Base-by-base conservation (phyloP, 352 stramenopile species). In the Globisporangium okanoganense region DNA sequence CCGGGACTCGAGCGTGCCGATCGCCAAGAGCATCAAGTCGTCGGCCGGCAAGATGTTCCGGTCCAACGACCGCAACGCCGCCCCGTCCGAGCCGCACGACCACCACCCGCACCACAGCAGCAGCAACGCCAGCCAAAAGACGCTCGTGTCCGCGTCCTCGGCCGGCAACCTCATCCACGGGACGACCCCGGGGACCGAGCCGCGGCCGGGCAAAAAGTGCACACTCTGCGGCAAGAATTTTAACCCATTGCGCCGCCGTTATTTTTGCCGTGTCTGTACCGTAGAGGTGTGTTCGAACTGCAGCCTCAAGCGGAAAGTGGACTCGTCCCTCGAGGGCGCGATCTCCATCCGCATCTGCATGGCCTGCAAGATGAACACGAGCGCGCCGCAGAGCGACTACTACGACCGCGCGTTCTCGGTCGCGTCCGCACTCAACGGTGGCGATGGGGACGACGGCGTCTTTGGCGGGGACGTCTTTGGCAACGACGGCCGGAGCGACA, bases 301-400 rank as follows among this genome's bases (percentile, higher is more conserved):
- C n/a, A n/a, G n/a, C n/a, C n/a, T n/a, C n/a, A n/a, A n/a, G n/a
- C n/a, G n/a, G n/a, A n/a, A n/a, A n/a, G n/a, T n/a, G n/a, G n/a
- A n/a, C n/a, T n/a, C n/a, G n/a, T 62, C 40, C 25, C 64, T 78
- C 14, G 69, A 78, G n/a, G 72, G 68, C 48, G 44, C 61, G 4
- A 64, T 67, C 50, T 82, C 71, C 33, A 70, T 73, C 55, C 82
- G 82, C 38, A 71, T 91, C 41, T 94, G 85, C 62, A 82, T 92
- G 58, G 79, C 71, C 61, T 94, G 85, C 74, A 93, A 90, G 59
- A 73, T 90, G 61, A 85, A 76, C 61, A 73, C 79, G 20, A 75
- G 44, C 20, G 65, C 61, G 41, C 75, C 77, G 22, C 56, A 72
- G 35, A 70, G 83, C 54, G 82, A 88, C 60, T 73, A 82, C 20